These are phyloP conservation scores for Pleomassaria siparia DNA, from an alignment of 2,329 filamentous ascomycete genomes.

Conservation along the genomic window DNA sequence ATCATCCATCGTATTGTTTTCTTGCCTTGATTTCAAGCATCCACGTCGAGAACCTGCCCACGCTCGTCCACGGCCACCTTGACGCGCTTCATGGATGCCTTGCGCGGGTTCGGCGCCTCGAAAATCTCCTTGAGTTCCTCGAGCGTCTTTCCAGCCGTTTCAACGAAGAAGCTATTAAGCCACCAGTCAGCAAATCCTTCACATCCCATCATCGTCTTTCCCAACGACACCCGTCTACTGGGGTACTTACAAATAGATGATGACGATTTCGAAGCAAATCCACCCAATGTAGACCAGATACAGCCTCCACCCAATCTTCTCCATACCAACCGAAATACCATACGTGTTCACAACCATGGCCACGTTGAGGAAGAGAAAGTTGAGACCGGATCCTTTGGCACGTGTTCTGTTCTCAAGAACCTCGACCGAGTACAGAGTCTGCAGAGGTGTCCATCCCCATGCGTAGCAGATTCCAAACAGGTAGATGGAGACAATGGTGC, in stretches of 20 bases:
- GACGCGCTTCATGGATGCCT: constrained; percentile 24
- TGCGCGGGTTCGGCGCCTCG: constrained; percentile 31
- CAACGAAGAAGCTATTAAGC: constrained; percentile 38
- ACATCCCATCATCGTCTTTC: no score
- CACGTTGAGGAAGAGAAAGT: constrained; percentile 37
- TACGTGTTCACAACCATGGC: constrained; percentile 39
- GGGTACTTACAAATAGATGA: constrained; percentile 22
- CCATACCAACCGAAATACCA: constrained; percentile 35
- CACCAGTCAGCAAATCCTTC: no score
- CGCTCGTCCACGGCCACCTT: constrained; percentile 27
- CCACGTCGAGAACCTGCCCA: constrained; percentile 28
- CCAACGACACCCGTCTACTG: no score
- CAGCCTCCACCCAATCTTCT: constrained; percentile 34
- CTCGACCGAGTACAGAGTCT: constrained; percentile 44
- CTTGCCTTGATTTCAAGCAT: neutral
- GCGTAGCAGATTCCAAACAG: constrained; percentile 45
- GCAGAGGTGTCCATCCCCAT: constrained; percentile 45
- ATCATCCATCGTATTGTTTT: no score
- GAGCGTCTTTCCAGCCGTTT: constrained; percentile 35
- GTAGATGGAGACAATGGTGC: constrained; percentile 45
- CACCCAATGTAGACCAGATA: constrained; percentile 37
- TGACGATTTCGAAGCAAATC: constrained; percentile 32
- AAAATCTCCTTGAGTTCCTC: constrained; percentile 38
- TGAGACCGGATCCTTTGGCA: constrained; percentile 40
- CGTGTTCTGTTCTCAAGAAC: constrained; percentile 43